These are phyloP conservation scores for Butyriboletus loyo DNA, from an alignment of 768 basidiomycete genomes.

Conservation along the genomic window DNA sequence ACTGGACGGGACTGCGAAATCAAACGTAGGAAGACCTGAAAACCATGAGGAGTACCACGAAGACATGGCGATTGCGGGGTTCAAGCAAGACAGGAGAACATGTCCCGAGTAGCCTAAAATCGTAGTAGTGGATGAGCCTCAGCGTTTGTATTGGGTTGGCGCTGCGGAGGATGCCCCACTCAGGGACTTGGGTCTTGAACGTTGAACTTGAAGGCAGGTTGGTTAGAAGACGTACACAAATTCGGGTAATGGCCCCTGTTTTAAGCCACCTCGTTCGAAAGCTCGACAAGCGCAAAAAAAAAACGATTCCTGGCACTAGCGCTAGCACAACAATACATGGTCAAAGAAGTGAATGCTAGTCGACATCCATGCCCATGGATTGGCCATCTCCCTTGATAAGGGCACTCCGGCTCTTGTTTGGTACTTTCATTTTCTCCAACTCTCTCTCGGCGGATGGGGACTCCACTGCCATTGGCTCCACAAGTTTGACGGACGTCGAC, in stretches of 20 bases:
- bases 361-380: constrained; percentile 90
- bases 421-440: constrained; percentile 77
- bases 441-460: constrained; percentile 45
- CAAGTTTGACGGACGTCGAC: constrained; percentile 55
- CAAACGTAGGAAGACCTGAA: constrained; percentile 56
- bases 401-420: constrained; percentile 61
- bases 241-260: constrained; percentile 22
- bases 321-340: not conserved
- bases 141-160: not conserved
- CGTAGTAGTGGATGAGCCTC: not conserved
- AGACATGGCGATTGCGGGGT: constrained; percentile 33
- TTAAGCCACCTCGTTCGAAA: too few species aligned
- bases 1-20: constrained; percentile 60
- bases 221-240: constrained; percentile 5
- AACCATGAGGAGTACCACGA: constrained; percentile 60
- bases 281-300: too few species aligned
- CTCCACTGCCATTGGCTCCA: constrained; percentile 56
- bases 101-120: constrained; percentile 8
- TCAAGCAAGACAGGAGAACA: constrained; percentile 16
- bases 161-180: constrained; percentile 3
- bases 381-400: constrained; percentile 81
- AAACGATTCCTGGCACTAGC: not conserved
- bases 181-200: constrained; percentile 3
- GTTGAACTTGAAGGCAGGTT: not conserved
- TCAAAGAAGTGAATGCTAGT: constrained; percentile 37